Percentiles rank a stretch among this genome's conserved stretches.
These are phyloP conservation scores for Metschnikowia noctiluminum DNA, from an alignment of 805 yeast genomes.

Conservation along the genomic window DNA sequence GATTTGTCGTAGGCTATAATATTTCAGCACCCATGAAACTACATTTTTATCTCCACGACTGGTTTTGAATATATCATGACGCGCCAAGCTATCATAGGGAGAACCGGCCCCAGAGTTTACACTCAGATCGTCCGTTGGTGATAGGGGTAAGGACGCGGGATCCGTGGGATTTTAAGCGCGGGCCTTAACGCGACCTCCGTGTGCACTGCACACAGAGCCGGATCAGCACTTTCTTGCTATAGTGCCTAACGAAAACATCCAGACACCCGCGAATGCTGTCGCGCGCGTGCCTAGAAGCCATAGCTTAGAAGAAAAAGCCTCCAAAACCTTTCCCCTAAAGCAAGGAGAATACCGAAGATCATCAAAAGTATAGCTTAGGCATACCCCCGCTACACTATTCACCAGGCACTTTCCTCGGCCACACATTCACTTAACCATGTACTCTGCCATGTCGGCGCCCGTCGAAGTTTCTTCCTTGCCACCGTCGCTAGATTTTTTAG, in stretches of 20 bases:
- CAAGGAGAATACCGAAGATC: no score
- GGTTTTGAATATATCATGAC: no score
- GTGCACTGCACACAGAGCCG: background rate
- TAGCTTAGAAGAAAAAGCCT: conserved; percentile 4
- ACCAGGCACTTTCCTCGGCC: background rate
- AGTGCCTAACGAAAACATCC: conserved; percentile 2
- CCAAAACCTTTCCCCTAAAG: background rate
- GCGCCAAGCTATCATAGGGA: no score
- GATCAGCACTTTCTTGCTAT: background rate
- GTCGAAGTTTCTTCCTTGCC: conserved; percentile 20
- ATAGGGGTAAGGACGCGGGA: no score
- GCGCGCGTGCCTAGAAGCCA: conserved; percentile 4
- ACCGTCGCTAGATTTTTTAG: conserved; percentile 37
- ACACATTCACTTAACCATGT: background rate
- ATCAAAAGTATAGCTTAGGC: background rate
- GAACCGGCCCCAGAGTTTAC: no score
- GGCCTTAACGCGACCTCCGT: background rate
- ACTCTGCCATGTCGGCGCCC: conserved; percentile 1
- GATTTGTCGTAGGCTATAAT: no score
- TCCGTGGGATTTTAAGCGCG: background rate
- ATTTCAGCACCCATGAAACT: no score
- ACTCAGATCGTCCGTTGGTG: no score
- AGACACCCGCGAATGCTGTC: conserved; percentile 1
- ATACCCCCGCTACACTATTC: background rate
- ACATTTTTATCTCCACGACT: no score